Conservation (phyloP, 1,284 basidiomycete species). For the Phlebopus sp. region DNA sequence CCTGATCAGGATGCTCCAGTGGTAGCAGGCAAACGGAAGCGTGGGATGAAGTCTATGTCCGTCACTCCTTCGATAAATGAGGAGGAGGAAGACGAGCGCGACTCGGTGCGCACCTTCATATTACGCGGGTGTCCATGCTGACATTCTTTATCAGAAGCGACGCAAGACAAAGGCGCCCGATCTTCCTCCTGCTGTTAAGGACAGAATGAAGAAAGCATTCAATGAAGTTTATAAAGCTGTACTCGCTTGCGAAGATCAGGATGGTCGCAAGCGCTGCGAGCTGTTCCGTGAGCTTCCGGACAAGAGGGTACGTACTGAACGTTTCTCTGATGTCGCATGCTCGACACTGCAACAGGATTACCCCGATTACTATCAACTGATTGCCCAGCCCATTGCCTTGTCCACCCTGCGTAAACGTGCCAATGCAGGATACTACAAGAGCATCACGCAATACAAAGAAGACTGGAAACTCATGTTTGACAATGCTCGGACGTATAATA, state of each 20-base stretch:
- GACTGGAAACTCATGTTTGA: constrained; percentile 91
- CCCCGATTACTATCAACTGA: constrained; percentile 86
- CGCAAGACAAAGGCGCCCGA: constrained; percentile 65
- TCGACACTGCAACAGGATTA: constrained; percentile 57
- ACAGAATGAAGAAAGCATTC: constrained; percentile 85
- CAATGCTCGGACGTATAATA: constrained; percentile 90
- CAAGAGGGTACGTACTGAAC: constrained; percentile 46
- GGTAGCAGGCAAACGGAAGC: constrained; percentile 64
- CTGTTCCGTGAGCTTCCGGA: constrained; percentile 82
- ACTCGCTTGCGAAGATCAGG: constrained; percentile 67
- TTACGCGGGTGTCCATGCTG: not conserved
- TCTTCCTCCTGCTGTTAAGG: constrained; percentile 52
- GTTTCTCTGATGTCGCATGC: not conserved
- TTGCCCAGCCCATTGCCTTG: constrained; percentile 82
- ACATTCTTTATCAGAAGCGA: constrained; percentile 57
- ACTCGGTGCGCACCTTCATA: constrained; percentile 46
- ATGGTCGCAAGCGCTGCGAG: constrained; percentile 77
- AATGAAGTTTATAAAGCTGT: constrained; percentile 81
- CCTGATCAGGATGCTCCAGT: constrained; percentile 49
- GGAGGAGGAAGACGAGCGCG: constrained; percentile 68
- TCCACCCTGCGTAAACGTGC: constrained; percentile 85
- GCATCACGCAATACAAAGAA: constrained; percentile 67
- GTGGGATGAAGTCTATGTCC: constrained; percentile 69
- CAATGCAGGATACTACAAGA: constrained; percentile 73
- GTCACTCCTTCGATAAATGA: constrained; percentile 72